Conservation (phyloP, 148 eudicot species). For the Chenopodium quinoa region DNA sequence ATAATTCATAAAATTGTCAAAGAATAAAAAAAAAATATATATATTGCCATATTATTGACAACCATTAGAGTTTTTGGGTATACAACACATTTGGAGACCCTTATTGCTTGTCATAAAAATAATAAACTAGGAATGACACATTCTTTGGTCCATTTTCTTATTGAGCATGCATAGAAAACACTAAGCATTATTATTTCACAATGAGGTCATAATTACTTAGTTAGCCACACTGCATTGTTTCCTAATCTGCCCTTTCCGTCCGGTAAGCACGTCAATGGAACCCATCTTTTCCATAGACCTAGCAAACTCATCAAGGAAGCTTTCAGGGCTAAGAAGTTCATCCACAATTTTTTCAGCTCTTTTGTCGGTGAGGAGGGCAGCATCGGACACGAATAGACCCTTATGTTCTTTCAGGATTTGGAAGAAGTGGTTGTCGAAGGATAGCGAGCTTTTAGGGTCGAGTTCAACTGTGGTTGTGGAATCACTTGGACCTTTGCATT, state of each 20-base stretch:
- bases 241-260: conserved; percentile 27
- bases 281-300: conserved; percentile 32
- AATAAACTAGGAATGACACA: no score
- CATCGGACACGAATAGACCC: conserved; percentile 33
- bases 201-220: background rate
- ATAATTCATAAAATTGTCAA: no score
- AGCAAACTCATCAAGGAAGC: conserved; percentile 26
- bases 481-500: conserved; percentile 19
- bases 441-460: conserved; percentile 21
- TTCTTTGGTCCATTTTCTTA: no score
- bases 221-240: conserved; percentile 27
- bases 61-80: no score
- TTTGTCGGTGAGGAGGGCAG: conserved; percentile 23
- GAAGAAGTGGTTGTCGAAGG: conserved; percentile 27
- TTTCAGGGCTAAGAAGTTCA: background rate
- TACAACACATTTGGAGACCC: no score
- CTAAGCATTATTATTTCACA: no score
- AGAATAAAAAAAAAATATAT: no score
- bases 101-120: no score
- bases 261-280: conserved; percentile 23
- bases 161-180: no score
- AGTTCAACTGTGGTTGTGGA: conserved; percentile 14
- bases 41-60: no score
- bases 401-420: background rate
- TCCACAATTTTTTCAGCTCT: conserved; percentile 8